Base-by-base conservation (phyloP, 495 filamentous ascomycete genomes). In the Cercophora sp. region DNA sequence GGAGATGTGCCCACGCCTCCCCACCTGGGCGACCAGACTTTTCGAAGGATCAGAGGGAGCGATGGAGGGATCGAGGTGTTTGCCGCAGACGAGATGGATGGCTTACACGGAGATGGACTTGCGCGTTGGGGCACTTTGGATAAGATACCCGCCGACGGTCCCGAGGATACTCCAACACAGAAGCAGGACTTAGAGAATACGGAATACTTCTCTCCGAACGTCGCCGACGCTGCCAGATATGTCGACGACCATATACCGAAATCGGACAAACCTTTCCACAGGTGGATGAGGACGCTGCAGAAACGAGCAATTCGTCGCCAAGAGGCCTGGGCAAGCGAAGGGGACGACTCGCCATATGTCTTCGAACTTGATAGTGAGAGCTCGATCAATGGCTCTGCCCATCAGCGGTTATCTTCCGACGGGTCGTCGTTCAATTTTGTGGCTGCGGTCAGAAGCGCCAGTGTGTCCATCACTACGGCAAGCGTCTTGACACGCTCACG, bases 401-500 rank as follows among this genome's bases (percentile, higher is more conserved):
- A 68, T 46, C 83, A 78, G 64, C 75, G 82, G 56, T 80, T 81
- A 16, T 78, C 78, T 1, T 91, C 88, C 1, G 79, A 79, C 2
- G 77, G 75, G 24, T 87, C 87, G 18, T 94, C 90, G 5, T 81
- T 85, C 52, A 82, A 72, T 6, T 86, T 88, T 49, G 79, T 96
- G 19, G 81, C 83, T 13, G 85, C 80, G 9, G 79, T 92, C 48
- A 91, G 85, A 60, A 91, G 89, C 18, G 83, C 86, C 31, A 87
- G 83, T 37, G 71, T 87, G 23, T 94, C 86, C 47, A 69, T 88
- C 34, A 78, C 83, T 10, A 88, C 84, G 44, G 75, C 79, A 44
- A 91, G 86, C 60, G 69, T 85, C 22, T 70, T 82, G 23, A 77
- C 75, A 20, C 76, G 79, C 35, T 87, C 86, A 29, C 76, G 74